These are phyloP conservation scores for Boletus huronensis DNA, from an alignment of 768 basidiomycete species.

Conservation along the genomic window DNA sequence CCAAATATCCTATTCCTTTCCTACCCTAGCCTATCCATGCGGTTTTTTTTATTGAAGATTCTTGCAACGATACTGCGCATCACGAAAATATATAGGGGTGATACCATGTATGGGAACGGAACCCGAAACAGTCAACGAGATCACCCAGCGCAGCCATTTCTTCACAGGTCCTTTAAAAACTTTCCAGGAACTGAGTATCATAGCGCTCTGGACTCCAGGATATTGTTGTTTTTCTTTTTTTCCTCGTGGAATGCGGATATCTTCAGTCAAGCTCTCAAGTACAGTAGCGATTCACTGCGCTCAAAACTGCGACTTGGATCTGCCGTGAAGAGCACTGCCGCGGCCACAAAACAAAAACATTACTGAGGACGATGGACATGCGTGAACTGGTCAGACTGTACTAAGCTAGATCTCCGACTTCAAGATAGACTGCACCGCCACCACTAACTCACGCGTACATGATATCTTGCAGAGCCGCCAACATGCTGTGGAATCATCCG, in stretches of 20 bases:
- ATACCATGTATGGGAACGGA: conserved; percentile 10
- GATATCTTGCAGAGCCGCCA: not conserved
- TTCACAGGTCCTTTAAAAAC: not conserved
- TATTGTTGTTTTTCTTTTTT: not conserved
- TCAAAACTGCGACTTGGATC: conserved; percentile 1
- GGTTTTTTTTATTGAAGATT: not conserved
- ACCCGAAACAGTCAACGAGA: conserved; percentile 6
- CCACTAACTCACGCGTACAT: not conserved
- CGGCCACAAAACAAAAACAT: not conserved
- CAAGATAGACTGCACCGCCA: conserved; percentile 1
- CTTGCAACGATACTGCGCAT: not conserved
- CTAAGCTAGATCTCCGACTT: not conserved
- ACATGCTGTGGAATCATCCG: conserved; percentile 9
- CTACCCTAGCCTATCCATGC: not conserved
- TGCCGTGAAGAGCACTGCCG: not conserved
- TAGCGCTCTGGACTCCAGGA: not conserved
- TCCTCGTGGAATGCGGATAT: not conserved
- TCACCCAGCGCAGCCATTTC: conserved; percentile 1
- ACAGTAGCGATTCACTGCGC: conserved; percentile 3
- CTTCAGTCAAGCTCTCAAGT: not conserved
- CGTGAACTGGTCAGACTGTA: not conserved
- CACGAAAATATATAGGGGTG: conserved; percentile 9
- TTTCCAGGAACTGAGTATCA: not conserved
- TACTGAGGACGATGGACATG: not conserved
- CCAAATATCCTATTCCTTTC: not conserved